Percentiles rank a stretch among this genome's conserved stretches.
Evolutionary conservation across 352 stramenopile species (phyloP).

Genomic region (Phytophthora fragariae): DNA sequence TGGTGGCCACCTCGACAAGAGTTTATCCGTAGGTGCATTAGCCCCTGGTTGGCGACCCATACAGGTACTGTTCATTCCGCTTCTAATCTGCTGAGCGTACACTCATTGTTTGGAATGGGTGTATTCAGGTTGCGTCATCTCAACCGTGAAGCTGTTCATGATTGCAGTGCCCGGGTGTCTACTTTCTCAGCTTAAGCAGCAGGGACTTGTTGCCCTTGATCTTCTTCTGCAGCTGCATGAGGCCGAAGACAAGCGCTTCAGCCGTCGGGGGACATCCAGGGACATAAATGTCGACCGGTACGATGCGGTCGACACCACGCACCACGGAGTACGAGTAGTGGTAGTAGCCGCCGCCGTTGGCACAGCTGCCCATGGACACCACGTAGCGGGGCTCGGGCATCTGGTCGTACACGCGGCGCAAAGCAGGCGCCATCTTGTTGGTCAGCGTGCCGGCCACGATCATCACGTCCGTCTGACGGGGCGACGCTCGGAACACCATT

Average conservation of each 20-base stretch:
- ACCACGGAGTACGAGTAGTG: constrained; percentile 97
- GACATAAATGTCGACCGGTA: constrained; percentile 99
- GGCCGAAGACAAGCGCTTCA: constrained; percentile 8
- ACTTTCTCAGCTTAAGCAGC: constrained; percentile 65
- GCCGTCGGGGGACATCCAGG: constrained; percentile 90
- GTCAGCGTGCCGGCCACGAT: constrained; percentile 98
- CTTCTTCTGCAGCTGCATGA: constrained; percentile 17
- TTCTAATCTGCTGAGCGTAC: no score
- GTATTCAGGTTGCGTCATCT: neutral
- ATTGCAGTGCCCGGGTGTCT: neutral
- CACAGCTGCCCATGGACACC: constrained; percentile 97
- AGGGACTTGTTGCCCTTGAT: constrained; percentile 20
- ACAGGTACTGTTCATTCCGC: no score
- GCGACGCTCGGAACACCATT: constrained; percentile 96
- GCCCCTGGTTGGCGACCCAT: no score
- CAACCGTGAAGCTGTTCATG: neutral
- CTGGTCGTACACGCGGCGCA: constrained; percentile 97
- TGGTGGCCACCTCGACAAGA: no score
- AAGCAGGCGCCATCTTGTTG: constrained; percentile 99
- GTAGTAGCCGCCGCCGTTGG: constrained; percentile 93
- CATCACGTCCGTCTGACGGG: constrained; percentile 93
- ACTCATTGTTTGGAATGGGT: neutral
- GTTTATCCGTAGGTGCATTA: no score
- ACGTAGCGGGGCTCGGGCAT: constrained; percentile 99
- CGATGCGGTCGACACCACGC: constrained; percentile 95